A percentile compares a stretch with the other conserved stretches of the same genome.
Conservation (phyloP, 2,329 filamentous ascomycete genomes). For the Paraconiothyrium sp. region DNA sequence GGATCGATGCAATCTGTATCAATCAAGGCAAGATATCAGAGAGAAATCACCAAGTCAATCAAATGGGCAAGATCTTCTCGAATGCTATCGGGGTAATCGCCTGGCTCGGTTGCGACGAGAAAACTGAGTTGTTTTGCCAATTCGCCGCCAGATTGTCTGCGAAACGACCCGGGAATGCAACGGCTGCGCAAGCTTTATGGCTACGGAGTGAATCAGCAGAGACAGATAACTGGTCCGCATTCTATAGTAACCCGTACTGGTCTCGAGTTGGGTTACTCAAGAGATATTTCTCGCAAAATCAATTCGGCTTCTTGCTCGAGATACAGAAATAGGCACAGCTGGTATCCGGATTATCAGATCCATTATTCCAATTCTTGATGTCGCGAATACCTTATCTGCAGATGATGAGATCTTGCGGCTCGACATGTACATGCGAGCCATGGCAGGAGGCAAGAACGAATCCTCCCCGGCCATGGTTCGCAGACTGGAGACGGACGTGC, state of each 20-base stretch:
- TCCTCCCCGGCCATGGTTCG: no score
- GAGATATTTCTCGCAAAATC: background rate
- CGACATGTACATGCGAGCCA: background rate
- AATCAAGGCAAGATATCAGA: slow-evolving; percentile 14
- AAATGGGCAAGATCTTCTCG: background rate
- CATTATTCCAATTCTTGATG: no score
- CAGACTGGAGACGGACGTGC: no score
- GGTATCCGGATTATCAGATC: no score
- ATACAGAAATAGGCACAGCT: background rate
- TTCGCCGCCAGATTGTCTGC: background rate
- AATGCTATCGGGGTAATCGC: background rate
- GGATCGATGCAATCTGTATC: slow-evolving; percentile 22
- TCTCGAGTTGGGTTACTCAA: background rate
- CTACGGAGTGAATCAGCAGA: background rate
- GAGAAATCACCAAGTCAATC: slow-evolving; percentile 15
- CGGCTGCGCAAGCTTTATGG: background rate
- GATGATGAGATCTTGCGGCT: background rate
- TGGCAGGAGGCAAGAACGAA: no score
- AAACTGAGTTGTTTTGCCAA: background rate
- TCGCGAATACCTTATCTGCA: no score
- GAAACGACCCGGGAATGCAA: background rate
- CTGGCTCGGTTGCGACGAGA: background rate
- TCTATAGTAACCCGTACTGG: background rate
- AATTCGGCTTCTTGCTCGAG: background rate
- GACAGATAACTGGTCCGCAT: background rate